Base-by-base conservation (phyloP, 352 stramenopile species). In the Phytophthora syringae region DNA sequence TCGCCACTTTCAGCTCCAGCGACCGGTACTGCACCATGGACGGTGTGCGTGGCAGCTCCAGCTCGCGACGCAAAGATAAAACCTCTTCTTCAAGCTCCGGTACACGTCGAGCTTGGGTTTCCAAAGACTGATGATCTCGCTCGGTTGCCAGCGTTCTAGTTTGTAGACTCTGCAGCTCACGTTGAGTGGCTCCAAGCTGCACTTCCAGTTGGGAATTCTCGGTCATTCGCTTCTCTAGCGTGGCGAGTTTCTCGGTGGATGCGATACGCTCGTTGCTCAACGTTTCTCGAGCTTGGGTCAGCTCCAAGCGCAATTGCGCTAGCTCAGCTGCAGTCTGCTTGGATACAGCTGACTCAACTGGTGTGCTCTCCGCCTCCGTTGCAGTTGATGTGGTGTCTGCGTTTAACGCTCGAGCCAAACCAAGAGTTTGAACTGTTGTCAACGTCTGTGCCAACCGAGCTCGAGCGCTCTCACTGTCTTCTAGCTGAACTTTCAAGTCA, bases 11-110 rank as follows among this genome's bases (percentile, higher is more conserved):
- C 42, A 93, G 65, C 55, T 93, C 85, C 3, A 95, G 64, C 1
- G 79, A 84, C 18, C 80, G 73, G 48, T 92, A 93, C 60, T 93
- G 81, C 32, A 92, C 59, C 87, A 94, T 93, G 0, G 84, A 93
- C 21, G 85, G 87, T 9, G 86, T 92, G 21, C 75, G 80, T 20
- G 87, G 87, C 15, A 92, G 59, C n/a, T 68, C 60, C 7, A 82
- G 36, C 42, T 89, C 70, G 12, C 74, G 58, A 16, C 72, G 67
- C 15, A 93, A 65, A 2, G 60, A 57, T 7, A 69, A n/a, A 2
- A 94, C 55, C 16, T 92, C 69, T 42, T 77, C 65, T 60, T 95
- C 87, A 1, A 95, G 68, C 6, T 54, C 54, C 0, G 81, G 68
- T 0, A 89, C 66, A 3, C 64, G 74, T 7, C 63, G 62, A 13